Percentiles rank a stretch among this genome's conserved stretches.
Evolutionary conservation across 1,284 basidiomycete species (phyloP).

Genomic region (Tausonia pullulans): DNA sequence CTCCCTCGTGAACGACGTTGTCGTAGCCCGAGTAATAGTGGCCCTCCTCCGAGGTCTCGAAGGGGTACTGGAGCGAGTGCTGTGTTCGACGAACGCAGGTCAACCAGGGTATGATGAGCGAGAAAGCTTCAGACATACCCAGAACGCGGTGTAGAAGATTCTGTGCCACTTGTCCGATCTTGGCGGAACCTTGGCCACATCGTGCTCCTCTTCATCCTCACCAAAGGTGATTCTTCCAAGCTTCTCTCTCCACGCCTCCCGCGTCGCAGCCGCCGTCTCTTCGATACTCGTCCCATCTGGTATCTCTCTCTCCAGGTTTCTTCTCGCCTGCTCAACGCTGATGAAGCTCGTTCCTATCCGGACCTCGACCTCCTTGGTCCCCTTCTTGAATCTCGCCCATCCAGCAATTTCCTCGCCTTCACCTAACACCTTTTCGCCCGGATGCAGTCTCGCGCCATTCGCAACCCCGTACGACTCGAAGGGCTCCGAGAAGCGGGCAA

Average conservation of each 20-base stretch:
- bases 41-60: slow-evolving; percentile 58
- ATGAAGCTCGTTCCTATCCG: slow-evolving; percentile 68
- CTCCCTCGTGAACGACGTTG: slow-evolving; percentile 45
- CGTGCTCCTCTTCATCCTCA: slow-evolving; percentile 39
- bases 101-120: no score
- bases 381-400: slow-evolving; percentile 45
- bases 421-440: slow-evolving; percentile 26
- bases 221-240: slow-evolving; percentile 51
- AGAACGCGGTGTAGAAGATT: slow-evolving; percentile 50
- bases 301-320: slow-evolving; percentile 45
- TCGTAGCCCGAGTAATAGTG: slow-evolving; percentile 53
- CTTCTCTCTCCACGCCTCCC: slow-evolving; percentile 60
- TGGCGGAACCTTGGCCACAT: neutral
- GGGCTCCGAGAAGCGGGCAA: slow-evolving; percentile 52
- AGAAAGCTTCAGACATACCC: neutral
- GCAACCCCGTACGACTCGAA: slow-evolving; percentile 44
- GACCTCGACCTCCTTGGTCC: slow-evolving; percentile 43
- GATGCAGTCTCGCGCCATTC: slow-evolving; percentile 39
- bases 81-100: neutral
- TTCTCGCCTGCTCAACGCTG: slow-evolving; percentile 61
- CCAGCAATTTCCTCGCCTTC: slow-evolving; percentile 42
- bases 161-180: slow-evolving; percentile 37
- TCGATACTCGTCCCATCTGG: slow-evolving; percentile 44
- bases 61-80: slow-evolving; percentile 52
- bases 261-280: slow-evolving; percentile 47